These are phyloP conservation scores for Aegle marmelos DNA, from an alignment of 345 rosid species.

Conservation along the genomic window DNA sequence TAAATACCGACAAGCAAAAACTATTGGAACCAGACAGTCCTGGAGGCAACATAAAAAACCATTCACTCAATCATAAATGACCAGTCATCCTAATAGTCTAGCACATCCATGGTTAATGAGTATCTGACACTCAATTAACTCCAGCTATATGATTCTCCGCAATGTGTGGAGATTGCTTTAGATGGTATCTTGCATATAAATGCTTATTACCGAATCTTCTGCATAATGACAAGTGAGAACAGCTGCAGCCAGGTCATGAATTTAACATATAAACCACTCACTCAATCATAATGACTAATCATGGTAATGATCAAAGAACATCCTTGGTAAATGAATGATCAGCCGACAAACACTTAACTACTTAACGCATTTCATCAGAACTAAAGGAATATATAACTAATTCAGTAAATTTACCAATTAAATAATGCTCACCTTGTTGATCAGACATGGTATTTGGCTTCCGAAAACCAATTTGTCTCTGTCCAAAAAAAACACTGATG, in stretches of 20 bases:
- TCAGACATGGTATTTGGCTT: slow-evolving; percentile 49
- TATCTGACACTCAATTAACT: neutral
- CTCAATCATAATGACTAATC: neutral
- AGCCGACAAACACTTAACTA: slow-evolving; percentile 9
- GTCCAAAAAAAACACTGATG: slow-evolving; percentile 31
- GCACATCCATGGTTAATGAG: neutral
- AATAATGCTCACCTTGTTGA: slow-evolving; percentile 50
- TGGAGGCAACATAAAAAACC: neutral
- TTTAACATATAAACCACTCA: neutral
- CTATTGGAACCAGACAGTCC: neutral
- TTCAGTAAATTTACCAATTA: slow-evolving; percentile 7
- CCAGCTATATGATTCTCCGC: neutral
- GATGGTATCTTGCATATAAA: neutral
- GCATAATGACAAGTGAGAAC: slow-evolving; percentile 1
- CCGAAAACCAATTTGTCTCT: slow-evolving; percentile 70
- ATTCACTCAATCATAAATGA: slow-evolving; percentile 4
- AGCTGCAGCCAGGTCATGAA: neutral
- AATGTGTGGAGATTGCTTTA: neutral
- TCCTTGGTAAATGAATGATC: neutral
- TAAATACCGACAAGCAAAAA: slow-evolving; percentile 8
- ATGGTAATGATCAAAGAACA: neutral
- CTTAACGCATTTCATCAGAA: neutral
- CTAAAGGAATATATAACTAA: slow-evolving; percentile 7
- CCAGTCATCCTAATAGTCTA: neutral
- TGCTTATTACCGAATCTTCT: neutral